Evolutionary conservation across 1,284 basidiomycete species (phyloP).

Genomic region (Coniferiporia sulphurascens): DNA sequence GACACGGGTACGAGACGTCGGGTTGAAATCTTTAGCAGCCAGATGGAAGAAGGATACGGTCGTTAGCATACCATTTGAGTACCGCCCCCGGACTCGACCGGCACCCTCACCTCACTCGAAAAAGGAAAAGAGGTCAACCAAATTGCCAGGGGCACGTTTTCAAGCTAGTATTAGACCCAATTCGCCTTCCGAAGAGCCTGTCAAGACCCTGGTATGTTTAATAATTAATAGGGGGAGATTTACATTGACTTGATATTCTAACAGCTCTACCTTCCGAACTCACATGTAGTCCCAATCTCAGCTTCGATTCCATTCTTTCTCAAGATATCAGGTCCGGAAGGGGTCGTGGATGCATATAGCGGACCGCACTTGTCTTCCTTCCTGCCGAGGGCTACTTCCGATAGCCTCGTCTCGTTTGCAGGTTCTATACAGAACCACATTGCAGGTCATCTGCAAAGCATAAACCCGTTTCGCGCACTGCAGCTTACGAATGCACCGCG

Average conservation of each 20-base stretch:
- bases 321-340: conserved; percentile 11
- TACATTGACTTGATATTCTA: background rate
- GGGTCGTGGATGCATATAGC: background rate
- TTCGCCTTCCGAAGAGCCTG: conserved; percentile 1
- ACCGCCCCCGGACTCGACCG: conserved; percentile 10
- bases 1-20: conserved; percentile 9
- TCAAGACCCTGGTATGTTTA: conserved; percentile 10
- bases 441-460: conserved; percentile 2
- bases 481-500: background rate
- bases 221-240: background rate
- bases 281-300: conserved; percentile 9
- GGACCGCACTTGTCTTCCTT: conserved; percentile 12
- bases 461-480: background rate
- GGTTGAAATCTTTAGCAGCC: background rate
- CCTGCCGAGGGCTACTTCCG: conserved; percentile 8
- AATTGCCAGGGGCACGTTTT: conserved; percentile 7
- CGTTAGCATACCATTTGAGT: conserved; percentile 9
- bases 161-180: conserved; percentile 1
- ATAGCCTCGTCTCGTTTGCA: background rate
- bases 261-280: conserved; percentile 17
- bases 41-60: conserved; percentile 12
- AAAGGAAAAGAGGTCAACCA: background rate
- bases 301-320: conserved; percentile 15
- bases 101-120: conserved; percentile 1
- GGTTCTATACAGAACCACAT: conserved; percentile 8